phyloP scores from a whole-genome alignment of 176 grass and related monocot genomes.

The Oryza officinalis region DNA sequence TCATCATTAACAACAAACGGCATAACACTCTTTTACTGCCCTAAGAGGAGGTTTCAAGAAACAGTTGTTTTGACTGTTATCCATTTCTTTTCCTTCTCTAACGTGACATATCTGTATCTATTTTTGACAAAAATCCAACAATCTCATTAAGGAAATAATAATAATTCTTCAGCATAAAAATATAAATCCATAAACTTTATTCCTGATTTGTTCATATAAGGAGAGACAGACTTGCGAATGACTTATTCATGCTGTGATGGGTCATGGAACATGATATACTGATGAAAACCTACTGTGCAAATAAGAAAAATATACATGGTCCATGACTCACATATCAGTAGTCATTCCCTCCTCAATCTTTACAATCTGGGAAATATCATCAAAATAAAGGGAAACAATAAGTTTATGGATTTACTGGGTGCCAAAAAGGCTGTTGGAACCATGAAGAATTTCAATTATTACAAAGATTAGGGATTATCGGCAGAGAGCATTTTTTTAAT shows the following conservation, averaged over 20 bases:
- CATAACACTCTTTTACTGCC: neutral
- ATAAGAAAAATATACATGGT: conserved; percentile 19
- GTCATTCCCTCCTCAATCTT: conserved; percentile 97
- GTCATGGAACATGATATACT: conserved; percentile 22
- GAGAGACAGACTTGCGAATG: neutral
- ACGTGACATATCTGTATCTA: neutral
- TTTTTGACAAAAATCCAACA: conserved; percentile 7
- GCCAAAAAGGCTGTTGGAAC: conserved; percentile 13
- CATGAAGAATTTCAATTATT: conserved; percentile 7
- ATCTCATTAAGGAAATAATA: neutral
- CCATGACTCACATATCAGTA: conserved; percentile 84
- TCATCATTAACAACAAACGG: neutral
- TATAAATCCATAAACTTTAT: conserved; percentile 5
- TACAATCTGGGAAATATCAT: conserved; percentile 73
- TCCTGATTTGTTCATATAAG: neutral
- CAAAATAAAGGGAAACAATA: conserved; percentile 46
- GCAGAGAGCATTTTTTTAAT: neutral
- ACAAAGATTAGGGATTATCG: neutral
- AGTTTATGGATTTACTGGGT: conserved; percentile 28
- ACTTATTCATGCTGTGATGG: neutral
- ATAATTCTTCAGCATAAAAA: neutral
- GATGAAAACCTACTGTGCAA: neutral
- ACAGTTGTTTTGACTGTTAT: neutral
- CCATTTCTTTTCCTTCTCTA: neutral
- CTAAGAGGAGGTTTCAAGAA: neutral